Conservation (phyloP, 2,329 filamentous ascomycete species). For the Dendrostoma leiphaemia region DNA sequence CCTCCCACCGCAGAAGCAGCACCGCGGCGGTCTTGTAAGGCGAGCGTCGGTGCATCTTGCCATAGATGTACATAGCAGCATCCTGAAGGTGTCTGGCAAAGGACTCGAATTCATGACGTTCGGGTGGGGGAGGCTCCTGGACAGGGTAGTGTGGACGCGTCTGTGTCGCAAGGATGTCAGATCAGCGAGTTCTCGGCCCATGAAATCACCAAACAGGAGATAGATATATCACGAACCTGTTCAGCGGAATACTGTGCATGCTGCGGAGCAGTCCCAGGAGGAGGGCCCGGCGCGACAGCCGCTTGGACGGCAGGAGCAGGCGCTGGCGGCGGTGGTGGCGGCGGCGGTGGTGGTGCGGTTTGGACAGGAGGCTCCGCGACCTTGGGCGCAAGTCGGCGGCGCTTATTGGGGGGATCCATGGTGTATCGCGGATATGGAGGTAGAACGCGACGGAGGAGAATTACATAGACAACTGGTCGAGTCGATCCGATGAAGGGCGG, state of each 20-base stretch:
- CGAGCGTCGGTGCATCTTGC: constrained; percentile 56
- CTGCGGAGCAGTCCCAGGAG: constrained; percentile 14
- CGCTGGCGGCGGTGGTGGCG: not conserved
- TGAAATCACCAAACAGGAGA: not conserved
- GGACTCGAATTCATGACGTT: constrained; percentile 63
- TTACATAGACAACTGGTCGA: no score
- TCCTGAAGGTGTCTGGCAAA: constrained; percentile 67
- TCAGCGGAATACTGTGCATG: constrained; percentile 19
- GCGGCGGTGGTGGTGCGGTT: not conserved
- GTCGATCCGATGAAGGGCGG: no score
- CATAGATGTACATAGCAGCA: constrained; percentile 65
- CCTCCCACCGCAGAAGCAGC: constrained; percentile 61
- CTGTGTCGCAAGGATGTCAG: constrained; percentile 8
- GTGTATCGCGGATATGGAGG: not conserved
- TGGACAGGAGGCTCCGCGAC: constrained; percentile 21
- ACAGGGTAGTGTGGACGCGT: constrained; percentile 18
- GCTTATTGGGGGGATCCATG: constrained; percentile 29
- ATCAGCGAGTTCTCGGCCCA: no score
- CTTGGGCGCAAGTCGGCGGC: constrained; percentile 28
- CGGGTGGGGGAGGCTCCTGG: constrained; percentile 27
- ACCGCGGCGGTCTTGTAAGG: constrained; percentile 57
- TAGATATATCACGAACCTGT: constrained; percentile 16
- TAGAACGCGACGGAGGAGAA: not conserved
- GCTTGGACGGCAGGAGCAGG: not conserved
- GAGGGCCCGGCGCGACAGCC: not conserved